A percentile compares a stretch with the other conserved stretches of the same genome.
These are phyloP conservation scores for Trichosporon inkin DNA, from an alignment of 1,284 basidiomycete genomes.

Conservation along the genomic window DNA sequence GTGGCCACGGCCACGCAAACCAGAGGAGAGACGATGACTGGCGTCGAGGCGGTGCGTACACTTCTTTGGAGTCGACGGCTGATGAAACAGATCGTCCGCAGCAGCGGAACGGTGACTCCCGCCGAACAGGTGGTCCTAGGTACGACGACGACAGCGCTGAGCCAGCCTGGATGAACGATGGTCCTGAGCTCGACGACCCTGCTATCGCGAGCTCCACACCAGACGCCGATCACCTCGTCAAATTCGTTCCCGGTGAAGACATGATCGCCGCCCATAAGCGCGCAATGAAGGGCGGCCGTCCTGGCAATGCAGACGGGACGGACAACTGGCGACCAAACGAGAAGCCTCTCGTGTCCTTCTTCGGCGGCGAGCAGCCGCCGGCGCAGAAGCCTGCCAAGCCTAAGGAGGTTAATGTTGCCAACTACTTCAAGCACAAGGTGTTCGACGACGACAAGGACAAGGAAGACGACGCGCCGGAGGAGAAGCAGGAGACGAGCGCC, in stretches of 20 bases:
- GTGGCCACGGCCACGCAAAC: conserved; percentile 6
- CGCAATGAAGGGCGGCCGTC: conserved; percentile 31
- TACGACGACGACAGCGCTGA: conserved; percentile 36
- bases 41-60: conserved; percentile 17
- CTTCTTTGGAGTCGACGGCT: neutral
- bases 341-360: conserved; percentile 35
- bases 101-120: conserved; percentile 23
- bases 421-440: conserved; percentile 39
- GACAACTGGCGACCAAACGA: conserved; percentile 26
- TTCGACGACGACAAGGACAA: conserved; percentile 22
- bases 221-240: conserved; percentile 20
- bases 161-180: conserved; percentile 48
- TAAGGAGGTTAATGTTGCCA: conserved; percentile 39
- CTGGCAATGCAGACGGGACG: conserved; percentile 12
- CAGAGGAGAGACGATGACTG: conserved; percentile 22
- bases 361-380: conserved; percentile 20
- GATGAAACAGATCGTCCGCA: conserved; percentile 8
- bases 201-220: conserved; percentile 25
- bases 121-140: conserved; percentile 12
- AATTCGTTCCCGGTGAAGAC: conserved; percentile 44
- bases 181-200: conserved; percentile 24
- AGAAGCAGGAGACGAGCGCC: conserved; percentile 18
- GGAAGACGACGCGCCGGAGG: conserved; percentile 19
- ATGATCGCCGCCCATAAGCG: conserved; percentile 46
- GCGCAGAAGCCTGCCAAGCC: conserved; percentile 24